These are phyloP conservation scores for Megacollybia marginata DNA, from an alignment of 768 basidiomycete species.

Conservation along the genomic window DNA sequence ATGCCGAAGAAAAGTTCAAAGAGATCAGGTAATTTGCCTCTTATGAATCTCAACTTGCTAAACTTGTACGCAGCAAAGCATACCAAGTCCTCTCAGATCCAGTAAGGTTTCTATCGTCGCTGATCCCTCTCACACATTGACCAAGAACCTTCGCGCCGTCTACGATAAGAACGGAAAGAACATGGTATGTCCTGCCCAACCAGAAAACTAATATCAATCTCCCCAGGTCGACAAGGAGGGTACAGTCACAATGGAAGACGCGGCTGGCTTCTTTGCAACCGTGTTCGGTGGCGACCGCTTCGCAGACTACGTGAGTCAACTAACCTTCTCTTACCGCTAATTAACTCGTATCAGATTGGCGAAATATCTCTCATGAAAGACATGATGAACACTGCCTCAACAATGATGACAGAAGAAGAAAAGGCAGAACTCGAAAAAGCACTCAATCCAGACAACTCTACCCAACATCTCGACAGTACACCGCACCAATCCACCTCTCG, in stretches of 20 bases:
- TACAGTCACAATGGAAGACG: conserved; percentile 78
- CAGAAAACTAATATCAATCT: background rate
- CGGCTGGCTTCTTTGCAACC: conserved; percentile 89
- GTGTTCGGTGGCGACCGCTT: conserved; percentile 96
- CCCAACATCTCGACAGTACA: conserved; percentile 15
- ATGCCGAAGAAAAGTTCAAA: conserved; percentile 95
- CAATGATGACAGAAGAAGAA: conserved; percentile 91
- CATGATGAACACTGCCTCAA: conserved; percentile 77
- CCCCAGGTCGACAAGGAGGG: conserved; percentile 69
- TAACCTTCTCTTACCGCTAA: background rate
- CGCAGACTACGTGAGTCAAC: conserved; percentile 67
- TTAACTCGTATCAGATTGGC: conserved; percentile 62
- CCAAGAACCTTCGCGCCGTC: conserved; percentile 72
- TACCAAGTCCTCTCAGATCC: conserved; percentile 88
- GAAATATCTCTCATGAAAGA: conserved; percentile 96
- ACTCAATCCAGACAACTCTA: conserved; percentile 35
- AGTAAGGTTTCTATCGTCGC: conserved; percentile 33
- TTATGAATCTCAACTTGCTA: background rate
- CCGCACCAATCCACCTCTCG: conserved; percentile 13
- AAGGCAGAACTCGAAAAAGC: conserved; percentile 79
- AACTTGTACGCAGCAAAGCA: conserved; percentile 59
- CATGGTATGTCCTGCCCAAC: conserved; percentile 36
- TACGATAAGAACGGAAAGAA: conserved; percentile 96
- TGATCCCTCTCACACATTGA: background rate
- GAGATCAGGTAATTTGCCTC: conserved; percentile 69